A percentile compares a stretch with the other conserved stretches of the same genome.
Conservation (phyloP, 768 basidiomycete species). For the Crassisporium funariophilum region DNA sequence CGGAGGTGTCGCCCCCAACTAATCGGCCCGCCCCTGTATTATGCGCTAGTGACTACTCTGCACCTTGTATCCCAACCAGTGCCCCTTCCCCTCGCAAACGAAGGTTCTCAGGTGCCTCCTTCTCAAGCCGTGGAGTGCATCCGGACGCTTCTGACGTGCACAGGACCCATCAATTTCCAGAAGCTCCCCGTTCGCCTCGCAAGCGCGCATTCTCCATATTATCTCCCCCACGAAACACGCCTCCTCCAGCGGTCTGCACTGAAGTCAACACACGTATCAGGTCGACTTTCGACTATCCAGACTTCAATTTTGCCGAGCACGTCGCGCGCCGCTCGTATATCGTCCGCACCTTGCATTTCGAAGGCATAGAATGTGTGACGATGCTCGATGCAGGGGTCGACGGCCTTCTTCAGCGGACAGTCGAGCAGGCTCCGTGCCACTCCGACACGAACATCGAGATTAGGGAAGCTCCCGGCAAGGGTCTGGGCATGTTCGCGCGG, state of each 20-base stretch:
- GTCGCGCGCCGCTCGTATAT: slow-evolving; percentile 6
- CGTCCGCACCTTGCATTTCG: neutral
- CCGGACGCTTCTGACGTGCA: neutral
- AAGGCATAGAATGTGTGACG: slow-evolving; percentile 20
- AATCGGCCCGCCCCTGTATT: too few species aligned
- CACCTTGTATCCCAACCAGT: too few species aligned
- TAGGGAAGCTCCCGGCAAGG: slow-evolving; percentile 14
- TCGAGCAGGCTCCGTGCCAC: neutral
- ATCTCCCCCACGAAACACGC: neutral
- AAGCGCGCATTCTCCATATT: neutral
- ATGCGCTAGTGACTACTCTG: too few species aligned
- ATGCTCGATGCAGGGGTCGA: slow-evolving; percentile 35
- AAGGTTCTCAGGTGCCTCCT: neutral
- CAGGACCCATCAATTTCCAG: neutral
- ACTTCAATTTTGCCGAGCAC: slow-evolving; percentile 9
- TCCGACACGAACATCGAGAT: slow-evolving; percentile 10
- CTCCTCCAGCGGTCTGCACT: neutral
- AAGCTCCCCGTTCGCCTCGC: neutral
- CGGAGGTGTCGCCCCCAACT: neutral
- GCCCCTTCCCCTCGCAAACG: neutral
- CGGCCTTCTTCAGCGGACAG: slow-evolving; percentile 22
- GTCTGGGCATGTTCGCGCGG: slow-evolving; percentile 30
- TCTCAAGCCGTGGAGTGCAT: too few species aligned
- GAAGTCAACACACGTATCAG: neutral
- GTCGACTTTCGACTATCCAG: neutral